phyloP scores from a whole-genome alignment of 345 rosid genomes.

The Arabis alpina region DNA sequence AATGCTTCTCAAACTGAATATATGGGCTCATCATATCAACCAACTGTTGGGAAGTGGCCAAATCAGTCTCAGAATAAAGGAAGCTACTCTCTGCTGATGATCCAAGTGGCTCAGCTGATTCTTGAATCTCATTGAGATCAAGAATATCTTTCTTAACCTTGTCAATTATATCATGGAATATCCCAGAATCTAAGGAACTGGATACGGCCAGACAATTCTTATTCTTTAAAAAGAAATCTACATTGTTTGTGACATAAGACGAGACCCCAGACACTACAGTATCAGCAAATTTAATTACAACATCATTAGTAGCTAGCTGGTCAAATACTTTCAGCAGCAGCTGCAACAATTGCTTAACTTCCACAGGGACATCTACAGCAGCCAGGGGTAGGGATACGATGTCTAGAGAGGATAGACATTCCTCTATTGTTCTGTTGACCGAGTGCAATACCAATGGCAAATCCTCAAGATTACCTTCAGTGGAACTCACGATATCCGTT shows the following conservation, averaged over 20 bases:
- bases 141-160: constrained; percentile 63
- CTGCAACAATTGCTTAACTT: constrained; percentile 74
- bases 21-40: constrained; percentile 60
- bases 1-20: constrained; percentile 51
- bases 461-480: constrained; percentile 92
- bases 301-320: constrained; percentile 52
- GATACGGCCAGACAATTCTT: constrained; percentile 49
- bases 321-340: constrained; percentile 64
- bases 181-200: constrained; percentile 51
- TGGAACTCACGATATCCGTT: constrained; percentile 80
- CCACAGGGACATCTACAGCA: constrained; percentile 62
- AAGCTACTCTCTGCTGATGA: constrained; percentile 44
- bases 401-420: constrained; percentile 65
- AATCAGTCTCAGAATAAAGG: constrained; percentile 59
- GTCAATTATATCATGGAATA: constrained; percentile 47
- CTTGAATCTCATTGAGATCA: constrained; percentile 53
- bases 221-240: constrained; percentile 43
- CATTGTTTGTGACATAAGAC: constrained; percentile 54
- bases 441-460: constrained; percentile 80
- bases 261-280: constrained; percentile 61
- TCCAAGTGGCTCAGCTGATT: constrained; percentile 49
- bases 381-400: constrained; percentile 63
- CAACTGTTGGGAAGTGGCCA: constrained; percentile 67
- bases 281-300: constrained; percentile 56
- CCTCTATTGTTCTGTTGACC: constrained; percentile 66